These are phyloP conservation scores for Vararia minispora DNA, from an alignment of 768 basidiomycete species.

Conservation along the genomic window DNA sequence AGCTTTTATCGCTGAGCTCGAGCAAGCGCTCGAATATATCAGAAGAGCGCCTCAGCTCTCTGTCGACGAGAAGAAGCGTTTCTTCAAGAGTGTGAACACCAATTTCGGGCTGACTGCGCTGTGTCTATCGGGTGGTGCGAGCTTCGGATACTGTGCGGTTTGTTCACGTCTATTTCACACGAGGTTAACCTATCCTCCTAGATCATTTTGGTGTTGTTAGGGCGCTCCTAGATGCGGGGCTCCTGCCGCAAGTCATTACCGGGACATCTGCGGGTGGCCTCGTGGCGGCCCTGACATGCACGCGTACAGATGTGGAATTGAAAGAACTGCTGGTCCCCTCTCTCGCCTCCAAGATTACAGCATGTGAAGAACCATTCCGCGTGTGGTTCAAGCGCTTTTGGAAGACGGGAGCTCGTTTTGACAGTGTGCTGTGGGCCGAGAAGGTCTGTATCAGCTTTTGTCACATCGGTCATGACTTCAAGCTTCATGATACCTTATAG, in stretches of 20 bases:
- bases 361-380: slow-evolving; percentile 65
- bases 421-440: slow-evolving; percentile 78
- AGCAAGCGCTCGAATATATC: slow-evolving; percentile 63
- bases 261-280: slow-evolving; percentile 93
- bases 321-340: slow-evolving; percentile 66
- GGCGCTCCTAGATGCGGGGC: slow-evolving; percentile 77
- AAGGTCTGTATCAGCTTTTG: slow-evolving; percentile 63
- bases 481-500: slow-evolving; percentile 26
- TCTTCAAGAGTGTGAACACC: slow-evolving; percentile 83
- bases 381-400: slow-evolving; percentile 66
- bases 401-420: slow-evolving; percentile 91
- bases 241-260: slow-evolving; percentile 87
- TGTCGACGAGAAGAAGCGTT: slow-evolving; percentile 80
- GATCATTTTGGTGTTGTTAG: slow-evolving; percentile 88
- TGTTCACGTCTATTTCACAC: neutral
- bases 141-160: slow-evolving; percentile 84
- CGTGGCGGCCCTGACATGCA: slow-evolving; percentile 65
- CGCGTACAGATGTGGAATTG: slow-evolving; percentile 82
- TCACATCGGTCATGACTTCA: too few species aligned
- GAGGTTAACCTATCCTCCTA: slow-evolving; percentile 18
- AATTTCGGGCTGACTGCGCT: slow-evolving; percentile 88
- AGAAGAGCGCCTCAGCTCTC: slow-evolving; percentile 63
- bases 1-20: slow-evolving; percentile 80
- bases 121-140: slow-evolving; percentile 92
- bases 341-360: slow-evolving; percentile 73